Evolutionary conservation across 371 early-diverging fungal species (phyloP).

Genomic region (Actinomortierella wolfii): DNA sequence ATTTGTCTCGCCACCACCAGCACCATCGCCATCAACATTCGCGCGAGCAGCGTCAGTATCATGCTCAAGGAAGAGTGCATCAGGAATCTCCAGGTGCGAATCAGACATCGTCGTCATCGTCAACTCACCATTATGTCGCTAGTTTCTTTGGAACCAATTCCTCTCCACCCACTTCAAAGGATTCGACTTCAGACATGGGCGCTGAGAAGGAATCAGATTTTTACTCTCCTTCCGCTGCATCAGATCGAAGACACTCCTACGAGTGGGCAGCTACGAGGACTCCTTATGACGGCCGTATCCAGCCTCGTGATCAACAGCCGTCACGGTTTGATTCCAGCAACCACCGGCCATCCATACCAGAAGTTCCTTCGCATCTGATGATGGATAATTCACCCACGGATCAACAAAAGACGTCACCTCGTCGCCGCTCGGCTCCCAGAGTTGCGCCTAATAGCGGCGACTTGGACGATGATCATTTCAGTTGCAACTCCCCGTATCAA

Average conservation of each 20-base stretch:
- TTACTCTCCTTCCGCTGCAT: not conserved
- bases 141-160: slow-evolving; percentile 6
- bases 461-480: too few relatives aligned
- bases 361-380: too few relatives aligned
- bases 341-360: not conserved
- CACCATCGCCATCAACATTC: not conserved
- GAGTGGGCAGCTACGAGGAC: slow-evolving; percentile 35
- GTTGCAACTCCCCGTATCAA: too few relatives aligned
- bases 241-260: slow-evolving; percentile 35
- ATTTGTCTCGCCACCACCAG: not conserved
- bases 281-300: not conserved
- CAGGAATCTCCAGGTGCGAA: not conserved
- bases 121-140: not conserved
- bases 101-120: slow-evolving; percentile 1
- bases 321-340: slow-evolving; percentile 1
- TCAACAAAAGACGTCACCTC: too few relatives aligned
- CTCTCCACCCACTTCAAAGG: slow-evolving; percentile 1
- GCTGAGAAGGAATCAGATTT: too few relatives aligned
- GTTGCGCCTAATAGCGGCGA: too few relatives aligned
- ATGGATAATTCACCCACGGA: too few relatives aligned
- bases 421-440: too few relatives aligned
- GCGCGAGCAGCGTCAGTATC: not conserved
- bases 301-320: slow-evolving; percentile 4
- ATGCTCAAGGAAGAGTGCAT: not conserved
- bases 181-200: too few relatives aligned